Evolutionary conservation across 768 basidiomycete genomes (phyloP).

Genomic region (Lyophyllum semitale): DNA sequence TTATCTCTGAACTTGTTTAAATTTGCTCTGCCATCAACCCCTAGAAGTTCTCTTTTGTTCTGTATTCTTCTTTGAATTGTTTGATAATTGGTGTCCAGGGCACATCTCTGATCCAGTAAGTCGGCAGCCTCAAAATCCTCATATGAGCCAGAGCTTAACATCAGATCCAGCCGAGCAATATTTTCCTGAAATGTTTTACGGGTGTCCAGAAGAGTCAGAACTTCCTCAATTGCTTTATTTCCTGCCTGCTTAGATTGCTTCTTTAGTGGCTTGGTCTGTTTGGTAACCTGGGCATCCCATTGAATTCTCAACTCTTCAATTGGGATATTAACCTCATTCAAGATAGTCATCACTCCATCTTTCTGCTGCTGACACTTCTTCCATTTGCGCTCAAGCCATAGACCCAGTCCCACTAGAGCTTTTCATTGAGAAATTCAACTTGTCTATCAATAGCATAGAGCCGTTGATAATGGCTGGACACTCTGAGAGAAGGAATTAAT

Average conservation of each 20-base stretch:
- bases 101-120: background rate
- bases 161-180: background rate
- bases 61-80: background rate
- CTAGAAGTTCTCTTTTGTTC: background rate
- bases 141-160: background rate
- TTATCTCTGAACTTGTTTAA: background rate
- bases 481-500: background rate
- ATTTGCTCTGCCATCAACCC: background rate
- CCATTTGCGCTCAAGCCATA: constrained; percentile 1
- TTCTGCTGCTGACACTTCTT: background rate
- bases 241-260: background rate
- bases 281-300: constrained; percentile 19
- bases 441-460: constrained; percentile 27
- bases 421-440: background rate
- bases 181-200: background rate
- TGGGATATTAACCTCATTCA: constrained; percentile 1
- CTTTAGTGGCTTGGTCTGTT: constrained; percentile 7
- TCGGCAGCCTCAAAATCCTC: background rate
- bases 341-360: background rate
- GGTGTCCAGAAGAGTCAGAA: background rate
- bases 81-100: background rate
- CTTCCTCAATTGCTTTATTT: background rate
- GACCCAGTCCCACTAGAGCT: background rate
- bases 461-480: constrained; percentile 24
- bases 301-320: constrained; percentile 2